phyloP scores from a whole-genome alignment of 306 rosid genomes.

The Elaeagnus macrophylla region DNA sequence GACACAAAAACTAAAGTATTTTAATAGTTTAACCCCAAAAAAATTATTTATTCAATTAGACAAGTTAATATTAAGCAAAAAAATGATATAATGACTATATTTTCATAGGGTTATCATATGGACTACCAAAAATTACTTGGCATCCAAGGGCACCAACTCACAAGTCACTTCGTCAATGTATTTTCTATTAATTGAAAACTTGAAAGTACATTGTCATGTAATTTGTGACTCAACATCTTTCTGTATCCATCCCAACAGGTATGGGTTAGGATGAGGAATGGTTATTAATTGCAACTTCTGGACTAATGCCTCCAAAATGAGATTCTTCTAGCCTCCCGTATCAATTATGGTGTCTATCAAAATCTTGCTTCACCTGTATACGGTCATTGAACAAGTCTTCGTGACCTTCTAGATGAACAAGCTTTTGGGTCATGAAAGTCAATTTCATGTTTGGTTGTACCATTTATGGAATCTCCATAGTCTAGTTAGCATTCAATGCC shows the following conservation, averaged over 20 bases:
- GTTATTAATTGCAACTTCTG: not conserved
- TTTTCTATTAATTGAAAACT: not conserved
- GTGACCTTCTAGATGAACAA: not conserved
- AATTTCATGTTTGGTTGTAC: not conserved
- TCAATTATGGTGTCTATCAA: not conserved
- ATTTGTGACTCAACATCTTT: not conserved
- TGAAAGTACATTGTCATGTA: not conserved
- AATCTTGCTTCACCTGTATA: too few species aligned
- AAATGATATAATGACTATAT: too few species aligned
- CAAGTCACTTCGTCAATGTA: not conserved
- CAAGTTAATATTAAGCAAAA: too few species aligned
- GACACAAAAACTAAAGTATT: too few species aligned
- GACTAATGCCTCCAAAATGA: not conserved
- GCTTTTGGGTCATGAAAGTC: not conserved
- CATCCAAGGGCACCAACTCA: not conserved
- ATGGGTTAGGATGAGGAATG: constrained; percentile 1
- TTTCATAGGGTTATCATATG: too few species aligned
- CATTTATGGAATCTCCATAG: not conserved
- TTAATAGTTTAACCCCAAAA: too few species aligned
- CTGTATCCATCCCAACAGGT: not conserved
- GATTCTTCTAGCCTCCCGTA: not conserved
- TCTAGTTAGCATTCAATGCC: constrained; percentile 1
- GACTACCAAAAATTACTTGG: not conserved
- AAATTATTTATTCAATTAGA: too few species aligned
- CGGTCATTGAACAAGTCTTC: not conserved